phyloP scores from a whole-genome alignment of 2,329 filamentous ascomycete genomes.

The Aspergillus viridinutans region DNA sequence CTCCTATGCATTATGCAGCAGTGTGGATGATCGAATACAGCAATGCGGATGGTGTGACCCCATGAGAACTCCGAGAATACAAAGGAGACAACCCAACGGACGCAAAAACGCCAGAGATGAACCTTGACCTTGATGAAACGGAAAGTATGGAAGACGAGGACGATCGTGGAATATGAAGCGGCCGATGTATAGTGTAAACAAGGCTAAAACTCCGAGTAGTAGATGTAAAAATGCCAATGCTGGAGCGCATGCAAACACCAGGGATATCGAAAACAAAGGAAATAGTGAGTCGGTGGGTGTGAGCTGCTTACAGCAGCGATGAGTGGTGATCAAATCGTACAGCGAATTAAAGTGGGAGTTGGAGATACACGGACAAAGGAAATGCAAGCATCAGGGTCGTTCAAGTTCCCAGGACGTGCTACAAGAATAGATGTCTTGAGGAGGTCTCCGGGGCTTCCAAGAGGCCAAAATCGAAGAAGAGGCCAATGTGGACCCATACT shows the following conservation, averaged over 20 bases:
- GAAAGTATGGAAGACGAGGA: not conserved
- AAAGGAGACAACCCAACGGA: too few species aligned
- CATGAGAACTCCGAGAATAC: too few species aligned
- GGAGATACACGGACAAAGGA: constrained; percentile 13
- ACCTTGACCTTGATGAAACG: not conserved
- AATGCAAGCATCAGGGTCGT: constrained; percentile 18
- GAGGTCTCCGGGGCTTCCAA: not conserved
- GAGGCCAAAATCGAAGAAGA: not conserved
- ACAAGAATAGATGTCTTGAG: constrained; percentile 11
- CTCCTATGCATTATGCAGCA: too few species aligned
- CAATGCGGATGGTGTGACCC: too few species aligned
- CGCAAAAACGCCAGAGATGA: not conserved
- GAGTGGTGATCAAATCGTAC: not conserved
- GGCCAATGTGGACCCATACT: not conserved
- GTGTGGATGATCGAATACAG: too few species aligned
- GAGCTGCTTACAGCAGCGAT: not conserved
- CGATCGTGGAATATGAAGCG: not conserved
- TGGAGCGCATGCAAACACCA: too few species aligned
- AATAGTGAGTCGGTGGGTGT: not conserved
- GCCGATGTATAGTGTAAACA: not conserved
- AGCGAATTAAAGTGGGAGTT: not conserved
- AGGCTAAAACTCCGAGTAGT: not conserved
- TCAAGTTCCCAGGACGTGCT: constrained; percentile 18
- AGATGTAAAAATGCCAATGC: not conserved
- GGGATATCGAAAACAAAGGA: not conserved